These are phyloP conservation scores for Nitzschia palea DNA, from an alignment of 108 stramenopile genomes.

Conservation along the genomic window DNA sequence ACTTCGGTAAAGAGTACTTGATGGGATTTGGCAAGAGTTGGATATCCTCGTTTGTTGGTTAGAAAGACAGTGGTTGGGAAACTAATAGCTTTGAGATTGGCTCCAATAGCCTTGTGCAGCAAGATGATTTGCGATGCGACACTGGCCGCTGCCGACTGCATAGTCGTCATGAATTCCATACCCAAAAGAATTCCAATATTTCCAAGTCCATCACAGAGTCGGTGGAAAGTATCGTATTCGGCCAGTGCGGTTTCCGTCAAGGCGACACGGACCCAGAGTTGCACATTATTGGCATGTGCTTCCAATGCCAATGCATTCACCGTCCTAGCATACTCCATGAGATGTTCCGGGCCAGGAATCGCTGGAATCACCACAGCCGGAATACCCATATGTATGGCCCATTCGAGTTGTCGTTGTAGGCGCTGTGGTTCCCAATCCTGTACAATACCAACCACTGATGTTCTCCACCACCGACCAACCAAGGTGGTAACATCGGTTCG, in stretches of 20 bases:
- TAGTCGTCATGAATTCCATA: constrained; percentile 39
- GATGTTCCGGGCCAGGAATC: constrained; percentile 29
- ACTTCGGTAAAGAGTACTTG: constrained; percentile 74
- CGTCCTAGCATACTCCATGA: constrained; percentile 55
- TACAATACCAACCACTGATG: constrained; percentile 40
- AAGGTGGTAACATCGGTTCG: constrained; percentile 39
- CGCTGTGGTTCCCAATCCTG: constrained; percentile 1
- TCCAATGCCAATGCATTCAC: constrained; percentile 46
- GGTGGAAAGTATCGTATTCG: constrained; percentile 58
- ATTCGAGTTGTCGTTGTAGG: constrained; percentile 55
- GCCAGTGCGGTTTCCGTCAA: constrained; percentile 42
- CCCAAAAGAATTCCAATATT: constrained; percentile 55
- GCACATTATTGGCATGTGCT: constrained; percentile 55
- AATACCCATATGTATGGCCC: constrained; percentile 91
- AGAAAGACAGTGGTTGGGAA: constrained; percentile 79
- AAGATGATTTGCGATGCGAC: constrained; percentile 32
- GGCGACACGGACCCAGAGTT: constrained; percentile 75
- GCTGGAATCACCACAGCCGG: constrained; percentile 88
- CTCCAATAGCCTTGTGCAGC: constrained; percentile 80
- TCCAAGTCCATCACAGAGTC: constrained; percentile 67
- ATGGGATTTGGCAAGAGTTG: constrained; percentile 80
- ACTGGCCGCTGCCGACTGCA: constrained; percentile 30
- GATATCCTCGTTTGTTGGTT: constrained; percentile 93
- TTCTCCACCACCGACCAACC: constrained; percentile 45
- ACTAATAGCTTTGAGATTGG: constrained; percentile 68